Evolutionary conservation across 345 rosid species (phyloP).

Genomic region (Excoecaria agallocha): DNA sequence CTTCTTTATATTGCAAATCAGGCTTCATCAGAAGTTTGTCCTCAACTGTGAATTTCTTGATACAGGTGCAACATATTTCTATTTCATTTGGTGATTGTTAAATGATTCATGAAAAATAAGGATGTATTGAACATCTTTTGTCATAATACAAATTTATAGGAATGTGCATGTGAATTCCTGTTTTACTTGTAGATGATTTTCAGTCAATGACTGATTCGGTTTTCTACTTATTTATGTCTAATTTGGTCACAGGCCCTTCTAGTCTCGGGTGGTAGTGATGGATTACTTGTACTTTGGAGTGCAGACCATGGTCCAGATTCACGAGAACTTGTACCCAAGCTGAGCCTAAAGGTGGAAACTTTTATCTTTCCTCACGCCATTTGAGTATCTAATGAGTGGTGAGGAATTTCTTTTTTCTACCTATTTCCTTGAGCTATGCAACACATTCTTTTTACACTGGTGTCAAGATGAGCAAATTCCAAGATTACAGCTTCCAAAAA

Average conservation of each 20-base stretch:
- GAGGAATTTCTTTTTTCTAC: not conserved
- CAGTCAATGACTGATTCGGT: not conserved
- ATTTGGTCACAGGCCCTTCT: conserved; percentile 73
- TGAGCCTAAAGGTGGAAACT: conserved; percentile 72
- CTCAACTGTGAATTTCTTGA: not conserved
- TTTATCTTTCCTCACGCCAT: not conserved
- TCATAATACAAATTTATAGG: not conserved
- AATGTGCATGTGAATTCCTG: not conserved
- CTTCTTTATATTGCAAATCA: not conserved
- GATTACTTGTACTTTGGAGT: conserved; percentile 91
- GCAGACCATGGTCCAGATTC: conserved; percentile 95
- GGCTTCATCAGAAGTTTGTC: not conserved
- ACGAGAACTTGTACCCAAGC: conserved; percentile 95
- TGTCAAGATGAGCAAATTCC: not conserved
- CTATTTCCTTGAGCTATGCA: not conserved
- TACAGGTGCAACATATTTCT: not conserved
- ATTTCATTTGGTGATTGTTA: not conserved
- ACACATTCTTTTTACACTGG: not conserved
- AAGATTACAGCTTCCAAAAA: not conserved
- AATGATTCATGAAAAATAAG: not conserved
- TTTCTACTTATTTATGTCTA: conserved; percentile 11
- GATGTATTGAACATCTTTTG: not conserved
- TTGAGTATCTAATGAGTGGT: not conserved
- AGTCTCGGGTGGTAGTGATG: conserved; percentile 97
- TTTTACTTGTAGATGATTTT: not conserved